phyloP scores from a whole-genome alignment of 768 basidiomycete genomes.

The Auricularia auricula-judae region DNA sequence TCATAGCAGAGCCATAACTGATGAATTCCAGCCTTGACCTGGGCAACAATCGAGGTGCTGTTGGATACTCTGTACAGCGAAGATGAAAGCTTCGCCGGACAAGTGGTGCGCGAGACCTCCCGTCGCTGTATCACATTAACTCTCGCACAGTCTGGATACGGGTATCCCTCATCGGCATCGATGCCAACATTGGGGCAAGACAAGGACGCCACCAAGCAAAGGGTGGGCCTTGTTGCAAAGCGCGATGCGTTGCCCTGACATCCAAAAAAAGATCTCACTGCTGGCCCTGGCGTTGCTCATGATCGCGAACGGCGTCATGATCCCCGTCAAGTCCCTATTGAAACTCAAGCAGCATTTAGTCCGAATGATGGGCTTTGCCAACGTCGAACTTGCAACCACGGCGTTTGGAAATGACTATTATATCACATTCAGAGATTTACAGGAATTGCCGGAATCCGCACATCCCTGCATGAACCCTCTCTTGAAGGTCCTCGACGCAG shows the following conservation, averaged over 20 bases:
- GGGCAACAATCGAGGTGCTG: constrained; percentile 50
- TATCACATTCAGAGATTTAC: constrained; percentile 42
- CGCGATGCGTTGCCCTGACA: neutral
- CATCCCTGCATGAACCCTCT: constrained; percentile 51
- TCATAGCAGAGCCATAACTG: neutral
- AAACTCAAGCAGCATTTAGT: constrained; percentile 44
- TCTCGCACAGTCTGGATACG: neutral
- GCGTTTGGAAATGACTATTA: constrained; percentile 38
- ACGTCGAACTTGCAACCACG: constrained; percentile 35
- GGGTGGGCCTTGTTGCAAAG: neutral
- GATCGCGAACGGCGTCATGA: constrained; percentile 49
- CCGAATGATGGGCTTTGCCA: constrained; percentile 44
- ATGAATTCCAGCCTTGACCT: constrained; percentile 42
- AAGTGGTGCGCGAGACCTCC: constrained; percentile 24
- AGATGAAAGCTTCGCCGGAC: constrained; percentile 28
- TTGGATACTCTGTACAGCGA: constrained; percentile 40
- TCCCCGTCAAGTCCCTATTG: constrained; percentile 41
- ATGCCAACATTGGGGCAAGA: neutral
- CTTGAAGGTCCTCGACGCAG: constrained; percentile 47
- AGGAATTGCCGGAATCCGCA: constrained; percentile 29
- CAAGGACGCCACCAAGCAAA: neutral
- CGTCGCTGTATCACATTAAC: neutral
- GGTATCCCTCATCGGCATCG: neutral
- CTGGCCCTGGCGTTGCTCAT: constrained; percentile 33
- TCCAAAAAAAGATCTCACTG: neutral